Percentiles rank a stretch among this genome's conserved stretches.
phyloP scores from a whole-genome alignment of 352 stramenopile species.

The Blastocystis sp. region DNA sequence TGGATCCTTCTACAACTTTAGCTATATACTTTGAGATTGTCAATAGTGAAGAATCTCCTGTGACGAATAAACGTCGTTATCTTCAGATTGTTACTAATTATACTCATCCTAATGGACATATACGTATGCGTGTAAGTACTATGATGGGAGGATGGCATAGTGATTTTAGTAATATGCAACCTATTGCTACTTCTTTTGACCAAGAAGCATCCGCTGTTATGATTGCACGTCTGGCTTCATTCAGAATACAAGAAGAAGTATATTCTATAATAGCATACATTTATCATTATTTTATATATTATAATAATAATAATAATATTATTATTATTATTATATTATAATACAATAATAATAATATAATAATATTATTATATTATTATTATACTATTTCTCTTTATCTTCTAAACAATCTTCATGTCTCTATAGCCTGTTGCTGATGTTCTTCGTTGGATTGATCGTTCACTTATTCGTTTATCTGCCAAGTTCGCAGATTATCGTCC shows the following conservation, averaged over 20 bases:
- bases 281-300: too few relatives aligned
- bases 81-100: constrained; percentile 95
- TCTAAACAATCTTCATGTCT: too few relatives aligned
- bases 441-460: constrained; percentile 77
- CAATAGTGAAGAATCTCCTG: constrained; percentile 36
- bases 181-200: constrained; percentile 82
- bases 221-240: constrained; percentile 60
- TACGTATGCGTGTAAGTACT: constrained; percentile 82
- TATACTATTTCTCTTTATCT: too few relatives aligned
- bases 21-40: constrained; percentile 97
- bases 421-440: constrained; percentile 66
- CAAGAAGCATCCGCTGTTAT: constrained; percentile 91
- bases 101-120: constrained; percentile 78
- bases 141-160: constrained; percentile 64
- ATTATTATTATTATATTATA: too few relatives aligned
- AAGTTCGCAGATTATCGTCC: constrained; percentile 95
- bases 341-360: too few relatives aligned
- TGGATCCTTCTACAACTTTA: constrained; percentile 87
- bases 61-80: constrained; percentile 63
- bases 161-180: constrained; percentile 64
- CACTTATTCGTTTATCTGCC: constrained; percentile 84
- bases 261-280: too few relatives aligned
- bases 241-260: constrained; percentile 27
- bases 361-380: too few relatives aligned
- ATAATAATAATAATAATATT: too few relatives aligned